A percentile compares a stretch with the other conserved stretches of the same genome.
Conservation (phyloP, 2,329 filamentous ascomycete species). For the Venturia pyrina region DNA sequence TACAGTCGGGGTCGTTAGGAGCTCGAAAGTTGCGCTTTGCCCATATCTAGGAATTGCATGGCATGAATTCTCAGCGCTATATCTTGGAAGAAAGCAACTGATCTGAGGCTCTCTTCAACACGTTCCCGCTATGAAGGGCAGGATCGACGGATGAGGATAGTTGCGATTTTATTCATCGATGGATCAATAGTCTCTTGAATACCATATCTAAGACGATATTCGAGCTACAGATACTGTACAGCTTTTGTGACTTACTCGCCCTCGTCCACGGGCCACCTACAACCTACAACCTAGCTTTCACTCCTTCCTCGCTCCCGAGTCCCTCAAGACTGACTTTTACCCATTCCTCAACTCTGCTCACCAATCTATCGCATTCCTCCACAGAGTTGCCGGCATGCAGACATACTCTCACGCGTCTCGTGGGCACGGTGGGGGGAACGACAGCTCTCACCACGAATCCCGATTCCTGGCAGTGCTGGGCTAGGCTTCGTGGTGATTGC, state of each 20-base stretch:
- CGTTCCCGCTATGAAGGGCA: no score
- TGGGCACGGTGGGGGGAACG: slow-evolving; percentile 58
- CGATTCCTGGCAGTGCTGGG: slow-evolving; percentile 46
- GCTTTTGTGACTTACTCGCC: background rate
- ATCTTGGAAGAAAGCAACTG: no score
- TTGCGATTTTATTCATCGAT: no score
- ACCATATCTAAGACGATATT: no score
- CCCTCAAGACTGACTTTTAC: slow-evolving; percentile 16
- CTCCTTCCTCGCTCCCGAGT: background rate
- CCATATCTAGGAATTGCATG: no score
- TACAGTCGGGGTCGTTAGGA: no score
- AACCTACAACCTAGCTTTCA: slow-evolving; percentile 1
- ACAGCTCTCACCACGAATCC: slow-evolving; percentile 56
- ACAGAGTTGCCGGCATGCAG: slow-evolving; percentile 56
- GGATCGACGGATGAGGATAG: no score
- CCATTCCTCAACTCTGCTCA: slow-evolving; percentile 42
- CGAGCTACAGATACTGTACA: background rate
- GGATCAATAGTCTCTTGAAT: no score
- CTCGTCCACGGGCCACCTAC: background rate
- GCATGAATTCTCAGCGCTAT: no score
- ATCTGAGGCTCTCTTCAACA: no score
- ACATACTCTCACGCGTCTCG: slow-evolving; percentile 56
- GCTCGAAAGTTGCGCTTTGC: no score
- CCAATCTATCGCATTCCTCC: slow-evolving; percentile 46
- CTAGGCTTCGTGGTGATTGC: slow-evolving; percentile 46